Base-by-base conservation (phyloP, 1,284 basidiomycete genomes). In the Cryptococcus neoformans region DNA sequence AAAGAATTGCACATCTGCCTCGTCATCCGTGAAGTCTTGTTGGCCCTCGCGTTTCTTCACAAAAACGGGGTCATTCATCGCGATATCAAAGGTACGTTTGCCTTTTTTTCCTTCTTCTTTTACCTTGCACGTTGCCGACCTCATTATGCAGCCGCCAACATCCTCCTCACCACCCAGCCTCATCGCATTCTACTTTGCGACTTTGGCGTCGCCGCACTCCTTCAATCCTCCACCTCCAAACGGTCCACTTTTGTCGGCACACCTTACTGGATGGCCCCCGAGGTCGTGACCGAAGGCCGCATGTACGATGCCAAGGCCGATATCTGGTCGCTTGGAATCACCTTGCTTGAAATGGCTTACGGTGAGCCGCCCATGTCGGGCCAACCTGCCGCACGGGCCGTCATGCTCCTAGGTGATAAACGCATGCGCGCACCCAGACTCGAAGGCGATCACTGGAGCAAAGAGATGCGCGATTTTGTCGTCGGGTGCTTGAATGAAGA, bases 201-300 rank as follows among this genome's bases (percentile, higher is more conserved):
- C 78, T 98, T 98, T 78, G 95, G 94, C 41, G 94, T 98, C 49
- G 95, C 94, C 6, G 94, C 96, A 6, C 84, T 96, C 38, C 83
- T 97, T 39, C 86, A 89, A 6, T 92, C 90, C 5, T 83, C 86
- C 1, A 87, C 87, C 6, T 90, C 90, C 73, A 98, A 97, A 75
- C 85, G 94, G 21, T 92, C 92, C 49, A 98, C 94, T 0, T 85
- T 97, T 63, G 91, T 94, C 59, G 95, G 95, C 1, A 98, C 95
- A 0, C 94, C 93, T 0, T 92, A 95, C 73, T 98, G 94, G 94
- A 98, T 98, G 95, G 94, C 94, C 0, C 94, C 94, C 0, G 95
- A 98, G 77, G 92, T 98, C 5, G 90, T 95, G 14, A 89, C 92
- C 60, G 86, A 87, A 42, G 86, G 88, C 3, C 86, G 90, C 38